Percentiles rank a stretch among this genome's conserved stretches.
These are phyloP conservation scores for Limonium bicolor DNA, from an alignment of 148 eudicot species.

Conservation along the genomic window DNA sequence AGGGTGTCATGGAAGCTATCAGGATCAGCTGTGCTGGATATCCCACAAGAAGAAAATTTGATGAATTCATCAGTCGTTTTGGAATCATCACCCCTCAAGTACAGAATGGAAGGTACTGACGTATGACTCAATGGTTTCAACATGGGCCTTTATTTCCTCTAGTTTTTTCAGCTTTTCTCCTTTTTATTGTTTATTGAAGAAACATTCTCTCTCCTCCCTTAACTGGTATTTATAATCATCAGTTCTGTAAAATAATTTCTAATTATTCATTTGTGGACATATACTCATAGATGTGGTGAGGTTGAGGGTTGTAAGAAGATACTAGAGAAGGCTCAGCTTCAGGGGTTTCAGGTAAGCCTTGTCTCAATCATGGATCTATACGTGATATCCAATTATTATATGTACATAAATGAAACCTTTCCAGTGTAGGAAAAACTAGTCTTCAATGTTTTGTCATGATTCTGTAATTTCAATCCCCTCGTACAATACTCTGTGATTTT, in stretches of 20 bases:
- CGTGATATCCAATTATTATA: no score
- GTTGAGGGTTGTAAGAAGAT: conserved; percentile 46
- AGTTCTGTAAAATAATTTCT: no score
- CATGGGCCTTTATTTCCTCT: background rate
- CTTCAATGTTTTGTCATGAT: no score
- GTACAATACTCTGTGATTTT: no score
- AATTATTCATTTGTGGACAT: no score
- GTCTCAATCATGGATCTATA: no score
- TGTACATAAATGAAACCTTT: no score
- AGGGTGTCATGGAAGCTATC: conserved; percentile 99
- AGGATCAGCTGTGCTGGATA: conserved; percentile 96
- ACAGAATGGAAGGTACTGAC: conserved; percentile 49
- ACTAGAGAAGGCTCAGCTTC: conserved; percentile 52
- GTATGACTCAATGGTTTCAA: background rate
- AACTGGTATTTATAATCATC: no score
- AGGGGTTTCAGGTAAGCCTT: conserved; percentile 97
- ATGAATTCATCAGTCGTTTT: conserved; percentile 64
- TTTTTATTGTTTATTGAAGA: background rate
- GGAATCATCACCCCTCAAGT: conserved; percentile 65
- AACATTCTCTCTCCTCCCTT: no score
- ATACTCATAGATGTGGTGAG: conserved; percentile 43
- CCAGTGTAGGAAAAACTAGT: no score
- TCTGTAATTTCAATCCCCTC: no score
- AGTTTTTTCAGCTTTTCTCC: background rate
- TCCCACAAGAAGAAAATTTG: conserved; percentile 76